Conservation (phyloP, 2,329 filamentous ascomycete genomes). For the Ascochyta koolunga region DNA sequence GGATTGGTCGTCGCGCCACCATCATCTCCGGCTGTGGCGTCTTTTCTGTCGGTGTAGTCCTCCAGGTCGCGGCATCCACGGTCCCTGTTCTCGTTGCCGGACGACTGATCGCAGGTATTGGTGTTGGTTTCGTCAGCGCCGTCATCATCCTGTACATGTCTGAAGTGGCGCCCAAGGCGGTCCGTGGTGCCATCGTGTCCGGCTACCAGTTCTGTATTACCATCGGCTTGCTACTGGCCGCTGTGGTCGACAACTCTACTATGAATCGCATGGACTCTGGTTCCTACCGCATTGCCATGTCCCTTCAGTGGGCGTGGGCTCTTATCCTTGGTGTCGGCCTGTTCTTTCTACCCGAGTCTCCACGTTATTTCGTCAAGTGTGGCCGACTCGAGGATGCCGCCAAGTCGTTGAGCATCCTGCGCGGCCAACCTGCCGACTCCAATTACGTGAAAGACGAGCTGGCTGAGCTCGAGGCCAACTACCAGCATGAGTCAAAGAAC, state of each 20-base stretch:
- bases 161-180: slow-evolving; percentile 73
- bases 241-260: slow-evolving; percentile 75
- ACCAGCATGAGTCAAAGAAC: slow-evolving; percentile 72
- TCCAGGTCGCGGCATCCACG: slow-evolving; percentile 45
- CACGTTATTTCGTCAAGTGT: slow-evolving; percentile 83
- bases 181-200: slow-evolving; percentile 73
- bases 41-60: slow-evolving; percentile 47
- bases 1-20: slow-evolving; percentile 71
- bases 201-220: slow-evolving; percentile 87
- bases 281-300: slow-evolving; percentile 78
- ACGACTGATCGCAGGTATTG: slow-evolving; percentile 48
- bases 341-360: slow-evolving; percentile 80
- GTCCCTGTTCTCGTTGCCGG: slow-evolving; percentile 46
- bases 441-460: slow-evolving; percentile 80
- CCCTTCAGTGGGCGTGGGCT: slow-evolving; percentile 80
- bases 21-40: slow-evolving; percentile 48
- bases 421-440: slow-evolving; percentile 74
- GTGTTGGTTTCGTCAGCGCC: slow-evolving; percentile 49
- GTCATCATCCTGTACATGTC: slow-evolving; percentile 76
- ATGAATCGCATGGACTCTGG: slow-evolving; percentile 66
- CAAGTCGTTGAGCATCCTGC: slow-evolving; percentile 67
- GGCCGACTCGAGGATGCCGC: slow-evolving; percentile 71
- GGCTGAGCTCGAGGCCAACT: slow-evolving; percentile 85
- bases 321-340: slow-evolving; percentile 75
- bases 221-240: slow-evolving; percentile 76